Conservation (phyloP, 805 yeast genomes). For the Phaffomyces thermotolerans region DNA sequence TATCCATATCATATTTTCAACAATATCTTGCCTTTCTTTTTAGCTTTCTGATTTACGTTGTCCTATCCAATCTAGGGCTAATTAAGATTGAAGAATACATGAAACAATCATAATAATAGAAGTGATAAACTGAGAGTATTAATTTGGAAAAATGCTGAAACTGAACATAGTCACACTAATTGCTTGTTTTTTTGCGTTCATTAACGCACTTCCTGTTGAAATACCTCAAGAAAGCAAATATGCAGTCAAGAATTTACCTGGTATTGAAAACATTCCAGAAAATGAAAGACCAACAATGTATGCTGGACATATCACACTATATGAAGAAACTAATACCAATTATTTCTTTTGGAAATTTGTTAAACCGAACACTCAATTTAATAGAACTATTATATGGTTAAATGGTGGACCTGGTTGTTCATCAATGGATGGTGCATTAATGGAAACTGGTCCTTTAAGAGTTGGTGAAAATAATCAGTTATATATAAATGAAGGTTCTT, state of each 20-base stretch:
- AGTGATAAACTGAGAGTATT: too few species aligned
- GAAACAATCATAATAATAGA: too few species aligned
- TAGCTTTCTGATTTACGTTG: too few species aligned
- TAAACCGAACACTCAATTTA: constrained; percentile 13
- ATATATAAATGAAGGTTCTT: constrained; percentile 60
- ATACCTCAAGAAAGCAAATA: constrained; percentile 3
- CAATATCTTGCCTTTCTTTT: background rate
- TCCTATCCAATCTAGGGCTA: too few species aligned
- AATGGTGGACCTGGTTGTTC: constrained; percentile 99
- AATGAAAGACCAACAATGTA: constrained; percentile 34
- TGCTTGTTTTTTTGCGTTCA: background rate
- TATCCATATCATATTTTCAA: too few species aligned
- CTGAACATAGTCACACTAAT: background rate
- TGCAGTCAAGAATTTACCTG: constrained; percentile 17
- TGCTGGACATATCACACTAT: constrained; percentile 32
- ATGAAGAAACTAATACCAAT: constrained; percentile 14
- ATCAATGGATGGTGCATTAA: constrained; percentile 92
- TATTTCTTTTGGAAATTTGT: constrained; percentile 25
- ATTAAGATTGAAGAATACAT: too few species aligned
- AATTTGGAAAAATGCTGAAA: background rate
- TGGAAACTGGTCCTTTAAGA: constrained; percentile 88
- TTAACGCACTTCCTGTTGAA: constrained; percentile 12
- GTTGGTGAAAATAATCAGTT: constrained; percentile 40
- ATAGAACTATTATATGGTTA: constrained; percentile 71
- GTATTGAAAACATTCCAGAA: constrained; percentile 13